These are phyloP conservation scores for Vitis hybrid DNA, from an alignment of 177 flowering plant genomes.

Conservation along the genomic window DNA sequence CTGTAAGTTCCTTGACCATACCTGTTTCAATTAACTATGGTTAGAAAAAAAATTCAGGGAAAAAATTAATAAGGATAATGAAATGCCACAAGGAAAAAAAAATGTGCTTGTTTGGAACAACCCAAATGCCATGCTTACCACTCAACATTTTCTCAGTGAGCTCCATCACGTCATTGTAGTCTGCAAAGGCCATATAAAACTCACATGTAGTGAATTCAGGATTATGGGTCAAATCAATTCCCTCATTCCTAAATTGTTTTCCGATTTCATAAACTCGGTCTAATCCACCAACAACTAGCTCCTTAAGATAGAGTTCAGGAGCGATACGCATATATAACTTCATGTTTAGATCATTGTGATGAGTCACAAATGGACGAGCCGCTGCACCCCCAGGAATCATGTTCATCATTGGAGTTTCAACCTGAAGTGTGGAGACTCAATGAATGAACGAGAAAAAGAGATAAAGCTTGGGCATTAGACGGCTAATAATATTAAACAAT, in stretches of 20 bases:
- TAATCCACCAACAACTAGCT: slow-evolving; percentile 91
- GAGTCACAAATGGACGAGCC: slow-evolving; percentile 92
- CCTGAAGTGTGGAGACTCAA: slow-evolving; percentile 37
- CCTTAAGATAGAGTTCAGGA: slow-evolving; percentile 90
- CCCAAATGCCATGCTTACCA: slow-evolving; percentile 40
- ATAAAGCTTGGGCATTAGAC: not conserved
- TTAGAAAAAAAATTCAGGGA: not conserved
- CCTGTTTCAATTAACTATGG: not conserved
- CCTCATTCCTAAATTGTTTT: slow-evolving; percentile 96
- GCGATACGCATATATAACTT: slow-evolving; percentile 88
- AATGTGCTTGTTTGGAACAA: not conserved
- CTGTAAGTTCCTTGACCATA: too few relatives aligned
- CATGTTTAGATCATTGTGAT: slow-evolving; percentile 93
- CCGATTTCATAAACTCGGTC: slow-evolving; percentile 97
- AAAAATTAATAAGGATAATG: not conserved
- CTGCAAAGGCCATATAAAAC: slow-evolving; percentile 97
- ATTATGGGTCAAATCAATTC: slow-evolving; percentile 95
- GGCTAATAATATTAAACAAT: not conserved
- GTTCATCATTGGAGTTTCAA: slow-evolving; percentile 99
- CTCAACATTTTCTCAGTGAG: slow-evolving; percentile 89
- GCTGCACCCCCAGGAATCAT: slow-evolving; percentile 99
- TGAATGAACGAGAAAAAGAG: not conserved
- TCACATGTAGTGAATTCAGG: slow-evolving; percentile 99
- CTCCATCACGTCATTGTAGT: slow-evolving; percentile 92
- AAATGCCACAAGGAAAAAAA: not conserved